Evolutionary conservation across 768 basidiomycete genomes (phyloP), one percentile per base, ranked within the genome.

Genomic region (Rhodotorula paludigena): DNA sequence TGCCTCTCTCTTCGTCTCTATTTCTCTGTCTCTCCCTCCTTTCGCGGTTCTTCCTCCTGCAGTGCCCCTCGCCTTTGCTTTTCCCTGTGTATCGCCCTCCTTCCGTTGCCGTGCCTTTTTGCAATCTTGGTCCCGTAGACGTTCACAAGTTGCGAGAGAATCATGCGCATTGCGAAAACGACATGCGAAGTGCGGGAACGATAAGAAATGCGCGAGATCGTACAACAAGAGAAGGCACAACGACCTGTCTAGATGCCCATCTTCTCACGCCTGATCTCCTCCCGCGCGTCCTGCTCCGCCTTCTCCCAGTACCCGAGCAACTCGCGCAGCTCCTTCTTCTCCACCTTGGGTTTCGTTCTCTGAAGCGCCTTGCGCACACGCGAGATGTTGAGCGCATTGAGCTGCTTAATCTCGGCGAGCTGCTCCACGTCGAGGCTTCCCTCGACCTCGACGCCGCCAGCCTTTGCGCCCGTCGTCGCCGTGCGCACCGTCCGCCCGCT

Each of bases 321-420:
- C 21, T 18, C 35, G 30, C 30, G 16, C 36, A 66, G 11, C 21
- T 60, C 52, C 23, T 36, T 36, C 35, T 36, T 53, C 28, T 36
- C 33, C 21, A 23, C 20, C 23, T 2, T 32, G 39, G 52, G 60
- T 59, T 48, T 49, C 45, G 60, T 39, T 25, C 59, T 36, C 10
- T 48, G 10, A 9, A 28, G 32, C 39, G 25, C 25, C 21, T 28
- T 44, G 25, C 44, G 18, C 18, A 44, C 39, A 21, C 25, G 30
- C 35, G 11, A 12, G 14, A 49, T 14, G 41, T 61, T 61, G 51
- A 42, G 39, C 38, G 32, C 7, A 16, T 35, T 28, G 51, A 33
- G 51, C n/a, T 30, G 20, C 49, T 53, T 41, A 23, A 61, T 18
- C 49, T 61, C 30, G 12, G 25, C 36, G 51, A 61, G 60, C 36